A percentile compares a stretch with the other conserved stretches of the same genome.
These are phyloP conservation scores for Coprinopsis strossmayeri DNA, from an alignment of 768 basidiomycete genomes.

Conservation along the genomic window DNA sequence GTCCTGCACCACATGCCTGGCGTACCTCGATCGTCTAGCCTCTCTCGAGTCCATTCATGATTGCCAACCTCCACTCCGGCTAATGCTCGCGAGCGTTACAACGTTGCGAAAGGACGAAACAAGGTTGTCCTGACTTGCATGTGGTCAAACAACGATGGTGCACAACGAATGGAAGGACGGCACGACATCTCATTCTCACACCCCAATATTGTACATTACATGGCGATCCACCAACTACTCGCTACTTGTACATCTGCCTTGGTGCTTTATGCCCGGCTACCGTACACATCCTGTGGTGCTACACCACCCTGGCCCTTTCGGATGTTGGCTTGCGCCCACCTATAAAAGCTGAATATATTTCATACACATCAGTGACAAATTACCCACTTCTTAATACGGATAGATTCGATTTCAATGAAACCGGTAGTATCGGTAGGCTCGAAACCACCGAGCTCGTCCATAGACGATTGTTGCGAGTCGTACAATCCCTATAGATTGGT, in stretches of 20 bases:
- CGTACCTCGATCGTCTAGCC: too few relatives aligned
- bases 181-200: too few relatives aligned
- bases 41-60: too few relatives aligned
- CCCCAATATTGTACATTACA: too few relatives aligned
- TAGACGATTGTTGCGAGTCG: slow-evolving; percentile 91
- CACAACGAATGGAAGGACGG: too few relatives aligned
- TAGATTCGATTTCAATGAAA: slow-evolving; percentile 96
- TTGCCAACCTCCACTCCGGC: too few relatives aligned
- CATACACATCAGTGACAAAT: background rate
- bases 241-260: background rate
- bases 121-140: too few relatives aligned
- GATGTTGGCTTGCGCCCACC: slow-evolving; percentile 85
- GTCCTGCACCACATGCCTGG: background rate
- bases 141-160: too few relatives aligned
- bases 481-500: slow-evolving; percentile 65
- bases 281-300: slow-evolving; percentile 73
- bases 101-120: too few relatives aligned
- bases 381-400: slow-evolving; percentile 92
- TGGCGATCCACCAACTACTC: background rate
- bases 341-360: slow-evolving; percentile 19
- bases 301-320: slow-evolving; percentile 82
- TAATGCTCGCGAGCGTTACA: too few relatives aligned
- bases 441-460: slow-evolving; percentile 99
- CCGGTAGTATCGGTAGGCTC: slow-evolving; percentile 93
- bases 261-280: slow-evolving; percentile 41